Conservation (phyloP, 345 rosid genomes). For the rapeseed (Brassica napus) region DNA sequence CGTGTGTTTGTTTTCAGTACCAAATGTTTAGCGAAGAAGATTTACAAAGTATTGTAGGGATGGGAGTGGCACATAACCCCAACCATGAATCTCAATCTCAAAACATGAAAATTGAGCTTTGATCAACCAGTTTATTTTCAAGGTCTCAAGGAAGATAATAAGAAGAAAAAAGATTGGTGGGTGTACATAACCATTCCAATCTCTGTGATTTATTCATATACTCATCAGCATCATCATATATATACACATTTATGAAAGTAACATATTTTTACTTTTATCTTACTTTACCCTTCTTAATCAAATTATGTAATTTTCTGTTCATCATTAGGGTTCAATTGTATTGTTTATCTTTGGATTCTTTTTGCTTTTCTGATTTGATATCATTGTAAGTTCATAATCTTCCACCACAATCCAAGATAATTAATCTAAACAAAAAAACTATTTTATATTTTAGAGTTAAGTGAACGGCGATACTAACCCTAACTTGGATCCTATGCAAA, state of each 20-base stretch:
- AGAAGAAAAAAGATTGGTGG: constrained; percentile 35
- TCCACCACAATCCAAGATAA: constrained; percentile 16
- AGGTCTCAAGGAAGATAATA: constrained; percentile 32
- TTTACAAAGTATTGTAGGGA: constrained; percentile 76
- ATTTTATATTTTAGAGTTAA: neutral
- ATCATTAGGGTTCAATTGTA: constrained; percentile 10
- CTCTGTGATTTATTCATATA: constrained; percentile 26
- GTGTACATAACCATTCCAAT: constrained; percentile 52
- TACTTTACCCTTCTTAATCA: neutral
- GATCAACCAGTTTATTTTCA: constrained; percentile 6
- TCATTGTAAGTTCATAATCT: constrained; percentile 19
- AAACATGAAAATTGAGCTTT: constrained; percentile 62
- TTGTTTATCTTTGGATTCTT: constrained; percentile 13
- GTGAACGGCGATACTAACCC: constrained; percentile 10
- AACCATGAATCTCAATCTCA: constrained; percentile 42
- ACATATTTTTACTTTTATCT: neutral
- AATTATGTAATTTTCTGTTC: constrained; percentile 12
- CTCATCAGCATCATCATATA: constrained; percentile 24
- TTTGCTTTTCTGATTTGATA: constrained; percentile 16
- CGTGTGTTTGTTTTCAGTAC: constrained; percentile 40
- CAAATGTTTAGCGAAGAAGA: constrained; percentile 69
- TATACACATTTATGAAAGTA: constrained; percentile 3
- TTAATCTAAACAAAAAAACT: neutral
- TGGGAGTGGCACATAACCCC: constrained; percentile 70
- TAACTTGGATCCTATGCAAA: constrained; percentile 16